phyloP scores from a whole-genome alignment of 2,329 filamentous ascomycete species.

The Thielaviopsis punctulata region DNA sequence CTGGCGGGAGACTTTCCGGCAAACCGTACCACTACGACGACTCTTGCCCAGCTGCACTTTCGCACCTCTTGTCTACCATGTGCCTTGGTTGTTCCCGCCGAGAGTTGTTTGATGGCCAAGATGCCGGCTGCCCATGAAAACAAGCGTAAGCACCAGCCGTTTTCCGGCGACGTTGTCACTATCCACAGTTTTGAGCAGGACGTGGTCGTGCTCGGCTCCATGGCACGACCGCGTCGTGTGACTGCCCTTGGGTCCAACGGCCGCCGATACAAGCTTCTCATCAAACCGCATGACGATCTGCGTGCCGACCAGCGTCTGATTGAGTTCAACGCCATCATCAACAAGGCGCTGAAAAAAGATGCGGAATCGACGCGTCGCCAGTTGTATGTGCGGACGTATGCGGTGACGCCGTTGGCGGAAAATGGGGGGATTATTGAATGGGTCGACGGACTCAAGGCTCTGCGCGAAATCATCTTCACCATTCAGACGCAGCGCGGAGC shows the following conservation, averaged over 20 bases:
- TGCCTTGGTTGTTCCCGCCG: conserved; percentile 73
- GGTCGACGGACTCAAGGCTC: conserved; percentile 88
- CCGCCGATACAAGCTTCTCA: conserved; percentile 71
- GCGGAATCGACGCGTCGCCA: conserved; percentile 79
- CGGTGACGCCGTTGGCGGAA: conserved; percentile 90
- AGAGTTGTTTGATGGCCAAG: conserved; percentile 65
- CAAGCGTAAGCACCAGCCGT: conserved; percentile 64
- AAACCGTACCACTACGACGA: conserved; percentile 51
- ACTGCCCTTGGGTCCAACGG: conserved; percentile 81
- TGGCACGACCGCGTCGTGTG: conserved; percentile 82
- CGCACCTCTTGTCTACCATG: conserved; percentile 71
- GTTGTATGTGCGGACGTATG: conserved; percentile 92
- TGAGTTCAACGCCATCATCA: conserved; percentile 99
- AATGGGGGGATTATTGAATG: conserved; percentile 97
- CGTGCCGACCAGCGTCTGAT: conserved; percentile 95
- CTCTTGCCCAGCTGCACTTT: conserved; percentile 62
- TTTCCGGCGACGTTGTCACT: conserved; percentile 70
- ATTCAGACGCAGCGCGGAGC: conserved; percentile 64
- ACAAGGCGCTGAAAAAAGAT: conserved; percentile 79
- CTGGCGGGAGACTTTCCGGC: conserved; percentile 56
- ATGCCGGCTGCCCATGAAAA: conserved; percentile 57
- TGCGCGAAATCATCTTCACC: conserved; percentile 74
- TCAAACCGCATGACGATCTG: conserved; percentile 96
- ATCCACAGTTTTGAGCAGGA: conserved; percentile 71
- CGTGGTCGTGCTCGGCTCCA: conserved; percentile 73